A percentile compares a stretch with the other conserved stretches of the same genome.
Conservation (phyloP, 169 alveolate genomes). For the Cryptosporidium tyzzeri region DNA sequence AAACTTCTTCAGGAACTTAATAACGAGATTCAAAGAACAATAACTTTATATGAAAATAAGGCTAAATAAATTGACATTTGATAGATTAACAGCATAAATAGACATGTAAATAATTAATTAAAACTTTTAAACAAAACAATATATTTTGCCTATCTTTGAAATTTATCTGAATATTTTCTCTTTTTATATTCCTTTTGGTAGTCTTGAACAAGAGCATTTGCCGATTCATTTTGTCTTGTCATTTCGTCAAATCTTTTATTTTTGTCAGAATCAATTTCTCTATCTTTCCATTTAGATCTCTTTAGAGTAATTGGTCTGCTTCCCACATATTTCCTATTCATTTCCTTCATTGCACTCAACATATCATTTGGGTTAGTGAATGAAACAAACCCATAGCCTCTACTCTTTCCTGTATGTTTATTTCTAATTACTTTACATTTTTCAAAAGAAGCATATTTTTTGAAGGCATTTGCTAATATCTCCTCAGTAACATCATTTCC, state of each 20-base stretch:
- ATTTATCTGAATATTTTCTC: conserved; percentile 11
- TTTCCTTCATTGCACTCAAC: conserved; percentile 93
- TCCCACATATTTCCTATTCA: conserved; percentile 95
- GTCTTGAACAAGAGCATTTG: conserved; percentile 3
- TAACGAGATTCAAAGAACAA: conserved; percentile 41
- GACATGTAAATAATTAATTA: background rate
- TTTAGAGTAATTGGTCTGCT: conserved; percentile 93
- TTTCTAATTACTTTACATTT: conserved; percentile 92
- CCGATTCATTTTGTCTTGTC: conserved; percentile 7
- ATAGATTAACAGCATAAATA: background rate
- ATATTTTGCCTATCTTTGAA: background rate
- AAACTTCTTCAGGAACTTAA: background rate
- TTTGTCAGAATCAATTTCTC: conserved; percentile 87
- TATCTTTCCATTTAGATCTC: conserved; percentile 94
- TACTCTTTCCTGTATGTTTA: conserved; percentile 94
- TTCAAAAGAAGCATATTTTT: conserved; percentile 94
- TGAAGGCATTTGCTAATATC: conserved; percentile 95
- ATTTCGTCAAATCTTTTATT: conserved; percentile 76
- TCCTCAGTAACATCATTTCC: conserved; percentile 98
- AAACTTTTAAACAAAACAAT: background rate
- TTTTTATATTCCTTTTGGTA: conserved; percentile 22
- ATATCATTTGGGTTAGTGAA: conserved; percentile 92
- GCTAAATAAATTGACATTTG: background rate
- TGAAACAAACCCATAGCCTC: conserved; percentile 97
- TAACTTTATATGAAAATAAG: conserved; percentile 13